Conservation (phyloP, 441 rosid species). For the Mallotus repandus region DNA sequence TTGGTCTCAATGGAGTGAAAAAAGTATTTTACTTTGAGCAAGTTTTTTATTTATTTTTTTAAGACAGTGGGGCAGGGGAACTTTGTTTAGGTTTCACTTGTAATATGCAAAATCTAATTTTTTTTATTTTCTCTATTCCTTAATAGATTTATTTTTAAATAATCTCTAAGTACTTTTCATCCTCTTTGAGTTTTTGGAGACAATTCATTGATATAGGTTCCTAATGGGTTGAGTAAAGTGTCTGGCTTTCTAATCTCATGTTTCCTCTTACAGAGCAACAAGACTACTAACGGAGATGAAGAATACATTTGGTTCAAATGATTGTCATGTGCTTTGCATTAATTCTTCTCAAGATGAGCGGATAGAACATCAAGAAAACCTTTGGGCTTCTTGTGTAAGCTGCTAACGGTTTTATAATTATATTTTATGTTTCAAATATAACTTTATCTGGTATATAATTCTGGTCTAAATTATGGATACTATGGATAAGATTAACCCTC, state of each 20-base stretch:
- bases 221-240: neutral
- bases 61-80: neutral
- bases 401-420: slow-evolving; percentile 26
- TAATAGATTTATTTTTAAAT: neutral
- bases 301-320: slow-evolving; percentile 77
- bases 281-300: slow-evolving; percentile 85
- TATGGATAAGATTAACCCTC: slow-evolving; percentile 26
- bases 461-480: slow-evolving; percentile 17
- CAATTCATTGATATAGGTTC: neutral
- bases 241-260: slow-evolving; percentile 3
- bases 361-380: slow-evolving; percentile 63
- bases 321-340: slow-evolving; percentile 81
- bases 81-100: neutral
- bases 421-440: slow-evolving; percentile 15
- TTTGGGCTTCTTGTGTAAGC: slow-evolving; percentile 75
- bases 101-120: neutral
- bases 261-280: slow-evolving; percentile 59
- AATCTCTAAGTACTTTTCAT: neutral
- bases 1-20: neutral
- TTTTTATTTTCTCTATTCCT: neutral
- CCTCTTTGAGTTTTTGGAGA: neutral
- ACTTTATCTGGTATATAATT: slow-evolving; percentile 21
- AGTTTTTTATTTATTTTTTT: neutral
- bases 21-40: neutral
- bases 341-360: slow-evolving; percentile 84